A percentile compares a stretch with the other conserved stretches of the same genome.
These are phyloP conservation scores for Mucor mucedo DNA, from an alignment of 371 early-diverging fungal species.

Conservation along the genomic window DNA sequence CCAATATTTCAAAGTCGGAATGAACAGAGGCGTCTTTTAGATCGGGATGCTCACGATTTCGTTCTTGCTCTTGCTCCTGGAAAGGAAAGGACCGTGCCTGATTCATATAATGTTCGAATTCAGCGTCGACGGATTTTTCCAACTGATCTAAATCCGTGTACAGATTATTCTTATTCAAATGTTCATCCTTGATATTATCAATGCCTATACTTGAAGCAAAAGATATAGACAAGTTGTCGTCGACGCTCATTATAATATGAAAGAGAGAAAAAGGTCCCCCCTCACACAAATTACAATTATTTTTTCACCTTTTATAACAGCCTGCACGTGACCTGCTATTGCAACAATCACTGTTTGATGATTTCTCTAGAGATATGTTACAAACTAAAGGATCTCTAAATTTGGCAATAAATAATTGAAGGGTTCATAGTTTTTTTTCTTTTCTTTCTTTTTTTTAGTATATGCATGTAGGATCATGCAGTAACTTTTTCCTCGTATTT, in stretches of 20 bases:
- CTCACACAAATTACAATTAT: too few relatives aligned
- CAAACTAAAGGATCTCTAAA: too few relatives aligned
- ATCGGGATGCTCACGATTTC: slow-evolving; percentile 1
- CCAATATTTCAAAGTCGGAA: slow-evolving; percentile 30
- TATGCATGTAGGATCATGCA: too few relatives aligned
- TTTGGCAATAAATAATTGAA: too few relatives aligned
- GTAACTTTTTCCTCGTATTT: too few relatives aligned
- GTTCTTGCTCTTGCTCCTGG: not conserved
- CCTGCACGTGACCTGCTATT: too few relatives aligned
- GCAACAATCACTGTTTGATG: too few relatives aligned
- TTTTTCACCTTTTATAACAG: too few relatives aligned
- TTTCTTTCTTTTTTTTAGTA: too few relatives aligned
- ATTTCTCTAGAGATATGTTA: too few relatives aligned
- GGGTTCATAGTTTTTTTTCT: too few relatives aligned
- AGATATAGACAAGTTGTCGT: slow-evolving; percentile 23
- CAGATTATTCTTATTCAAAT: slow-evolving; percentile 9
- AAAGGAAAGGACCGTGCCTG: slow-evolving; percentile 23
- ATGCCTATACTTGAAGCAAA: slow-evolving; percentile 28
- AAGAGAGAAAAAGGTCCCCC: not conserved
- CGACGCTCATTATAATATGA: not conserved
- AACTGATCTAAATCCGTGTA: slow-evolving; percentile 32
- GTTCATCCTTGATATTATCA: slow-evolving; percentile 7
- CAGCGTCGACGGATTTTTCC: slow-evolving; percentile 31
- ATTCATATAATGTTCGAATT: slow-evolving; percentile 28
- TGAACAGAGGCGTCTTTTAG: slow-evolving; percentile 22